Conservation (phyloP, 345 rosid species). For the Populus euphratica region DNA sequence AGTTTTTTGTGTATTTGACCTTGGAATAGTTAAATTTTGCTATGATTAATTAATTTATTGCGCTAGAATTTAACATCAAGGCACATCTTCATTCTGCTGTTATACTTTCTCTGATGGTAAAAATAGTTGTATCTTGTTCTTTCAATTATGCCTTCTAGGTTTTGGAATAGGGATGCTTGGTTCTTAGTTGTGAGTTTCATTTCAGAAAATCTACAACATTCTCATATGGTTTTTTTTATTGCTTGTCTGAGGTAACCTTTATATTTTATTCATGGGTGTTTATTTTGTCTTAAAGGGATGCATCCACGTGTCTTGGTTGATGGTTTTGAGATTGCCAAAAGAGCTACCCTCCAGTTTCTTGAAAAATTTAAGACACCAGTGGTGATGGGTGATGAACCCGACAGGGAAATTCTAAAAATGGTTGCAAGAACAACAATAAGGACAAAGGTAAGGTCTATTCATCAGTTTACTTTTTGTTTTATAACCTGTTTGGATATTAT, state of each 20-base stretch:
- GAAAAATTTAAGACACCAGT: slow-evolving; percentile 94
- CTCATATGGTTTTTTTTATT: background rate
- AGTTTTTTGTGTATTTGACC: background rate
- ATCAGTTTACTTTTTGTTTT: background rate
- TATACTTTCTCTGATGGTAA: background rate
- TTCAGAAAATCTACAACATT: background rate
- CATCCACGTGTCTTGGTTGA: slow-evolving; percentile 98
- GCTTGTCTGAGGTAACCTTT: background rate
- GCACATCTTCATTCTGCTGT: background rate
- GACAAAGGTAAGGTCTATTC: slow-evolving; percentile 61
- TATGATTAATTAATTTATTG: background rate
- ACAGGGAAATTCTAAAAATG: slow-evolving; percentile 90
- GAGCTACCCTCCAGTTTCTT: slow-evolving; percentile 87
- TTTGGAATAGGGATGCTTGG: background rate
- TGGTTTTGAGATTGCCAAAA: slow-evolving; percentile 94
- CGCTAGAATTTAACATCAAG: background rate
- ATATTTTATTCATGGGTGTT: background rate
- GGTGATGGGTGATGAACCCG: slow-evolving; percentile 92
- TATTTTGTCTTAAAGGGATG: slow-evolving; percentile 54
- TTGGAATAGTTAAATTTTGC: background rate
- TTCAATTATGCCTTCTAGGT: background rate
- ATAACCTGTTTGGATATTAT: background rate
- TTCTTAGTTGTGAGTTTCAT: background rate
- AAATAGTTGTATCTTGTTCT: background rate
- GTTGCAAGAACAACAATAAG: slow-evolving; percentile 91